Conservation (phyloP, 371 early-diverging fungal genomes). For the Actinomortierella ambigua region DNA sequence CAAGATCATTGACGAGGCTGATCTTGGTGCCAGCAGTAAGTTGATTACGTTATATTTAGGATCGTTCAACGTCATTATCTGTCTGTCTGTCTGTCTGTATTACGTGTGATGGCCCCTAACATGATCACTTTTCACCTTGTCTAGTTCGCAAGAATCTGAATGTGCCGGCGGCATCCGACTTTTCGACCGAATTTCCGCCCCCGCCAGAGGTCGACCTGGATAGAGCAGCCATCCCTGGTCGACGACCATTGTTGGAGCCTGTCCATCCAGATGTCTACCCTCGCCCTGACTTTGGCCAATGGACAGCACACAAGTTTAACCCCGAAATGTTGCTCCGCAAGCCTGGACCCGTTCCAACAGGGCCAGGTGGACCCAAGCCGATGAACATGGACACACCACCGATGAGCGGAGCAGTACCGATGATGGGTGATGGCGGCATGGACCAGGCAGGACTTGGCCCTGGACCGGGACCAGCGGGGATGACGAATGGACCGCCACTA, state of each 20-base stretch:
- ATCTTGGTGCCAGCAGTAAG: constrained; percentile 57
- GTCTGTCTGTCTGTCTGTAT: too few relatives aligned
- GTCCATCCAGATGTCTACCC: constrained; percentile 76
- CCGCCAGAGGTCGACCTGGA: constrained; percentile 38
- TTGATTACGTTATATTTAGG: background rate
- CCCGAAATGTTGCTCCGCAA: constrained; percentile 44
- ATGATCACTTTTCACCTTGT: background rate
- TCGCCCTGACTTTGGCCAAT: constrained; percentile 80
- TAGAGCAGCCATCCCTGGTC: constrained; percentile 34
- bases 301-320: constrained; percentile 69
- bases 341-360: constrained; percentile 1
- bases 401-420: constrained; percentile 10
- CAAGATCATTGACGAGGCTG: constrained; percentile 57
- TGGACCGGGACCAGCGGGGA: too few relatives aligned
- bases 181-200: constrained; percentile 43
- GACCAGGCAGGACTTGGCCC: too few relatives aligned
- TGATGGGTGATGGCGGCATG: constrained; percentile 1
- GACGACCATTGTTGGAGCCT: constrained; percentile 65
- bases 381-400: constrained; percentile 1
- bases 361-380: constrained; percentile 17
- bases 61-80: background rate
- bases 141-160: constrained; percentile 46
- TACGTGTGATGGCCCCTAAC: too few relatives aligned
- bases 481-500: constrained; percentile 1
- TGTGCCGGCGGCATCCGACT: constrained; percentile 42